A percentile compares a stretch with the other conserved stretches of the same genome.
These are phyloP conservation scores for Allomyces macrogynus DNA, from an alignment of 192 early-diverging fungal species.

Conservation along the genomic window DNA sequence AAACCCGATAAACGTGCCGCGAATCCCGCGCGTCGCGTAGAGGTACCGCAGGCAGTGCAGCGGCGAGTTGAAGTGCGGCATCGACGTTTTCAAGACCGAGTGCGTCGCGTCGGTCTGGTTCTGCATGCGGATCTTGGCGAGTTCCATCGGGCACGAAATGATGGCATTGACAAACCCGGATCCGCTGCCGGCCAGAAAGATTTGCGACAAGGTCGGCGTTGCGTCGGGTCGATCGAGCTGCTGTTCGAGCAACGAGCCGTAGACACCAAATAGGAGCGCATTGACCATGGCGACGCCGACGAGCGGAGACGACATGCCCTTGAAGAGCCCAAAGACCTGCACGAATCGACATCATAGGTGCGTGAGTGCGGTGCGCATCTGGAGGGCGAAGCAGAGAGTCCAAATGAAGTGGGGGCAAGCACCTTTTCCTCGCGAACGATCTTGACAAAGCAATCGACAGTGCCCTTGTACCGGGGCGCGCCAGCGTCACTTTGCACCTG, in stretches of 20 bases:
- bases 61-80: conserved; percentile 1
- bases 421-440: conserved; percentile 58
- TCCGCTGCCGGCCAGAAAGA: conserved; percentile 69
- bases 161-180: conserved; percentile 63
- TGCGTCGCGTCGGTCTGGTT: conserved; percentile 26
- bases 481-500: conserved; percentile 32
- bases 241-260: conserved; percentile 37
- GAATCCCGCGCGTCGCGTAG: conserved; percentile 1
- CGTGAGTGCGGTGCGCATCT: no score
- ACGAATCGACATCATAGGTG: no score
- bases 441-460: conserved; percentile 58
- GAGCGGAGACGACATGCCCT: conserved; percentile 68
- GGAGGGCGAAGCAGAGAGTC: no score
- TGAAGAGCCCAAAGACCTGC: conserved; percentile 47
- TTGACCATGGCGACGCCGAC: conserved; percentile 69
- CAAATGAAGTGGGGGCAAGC: no score
- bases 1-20: conserved; percentile 66
- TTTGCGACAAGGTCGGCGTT: conserved; percentile 40
- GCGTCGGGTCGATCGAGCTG: conserved; percentile 23
- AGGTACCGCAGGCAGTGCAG: background rate
- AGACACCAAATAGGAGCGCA: conserved; percentile 64
- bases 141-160: conserved; percentile 77
- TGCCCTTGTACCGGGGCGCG: conserved; percentile 33
- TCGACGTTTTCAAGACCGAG: background rate
- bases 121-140: conserved; percentile 85